Evolutionary conservation across 805 yeast species (phyloP), one percentile per base, ranked within the genome.

Genomic region (Geotrichum ghanense): DNA sequence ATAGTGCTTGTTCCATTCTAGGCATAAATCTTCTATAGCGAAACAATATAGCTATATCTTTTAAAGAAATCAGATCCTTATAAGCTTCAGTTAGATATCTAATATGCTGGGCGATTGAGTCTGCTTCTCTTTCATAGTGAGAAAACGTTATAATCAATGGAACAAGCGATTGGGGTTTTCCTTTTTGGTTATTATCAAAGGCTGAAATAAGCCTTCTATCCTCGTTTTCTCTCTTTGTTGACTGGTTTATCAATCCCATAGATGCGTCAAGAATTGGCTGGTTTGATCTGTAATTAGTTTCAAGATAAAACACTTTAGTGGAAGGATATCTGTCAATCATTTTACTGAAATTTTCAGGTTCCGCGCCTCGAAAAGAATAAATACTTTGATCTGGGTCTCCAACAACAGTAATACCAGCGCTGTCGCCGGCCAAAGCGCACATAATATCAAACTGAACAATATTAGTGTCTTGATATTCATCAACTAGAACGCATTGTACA

Each of bases 331-430:
- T 73, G 48, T 67, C 57, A 37, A 65, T 61, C 84, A 87, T 77
- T 12, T 67, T 66, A 37, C 65, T 64, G 55, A 89, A 85, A 55
- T 84, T 88, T 16, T 69, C 65, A 1, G 81, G 70, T 27, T 78
- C 78, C 0, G 97, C 97, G 56, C 81, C 79, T 50, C 97, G 69
- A 55, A 90, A 90, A 0, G 82, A 87, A 61, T 92, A 90, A 20
- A 90, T 90, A 57, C 95, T 81, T 63, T 90, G 98, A 62, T 92
- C 96, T 0, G 96, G 95, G 59, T 90, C 98, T 1, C 98, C 98
- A 1, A 90, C 97, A 1, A 88, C 80, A 0, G 97, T 85, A 6
- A 90, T 73, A 20, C 53, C 31, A 2, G 40, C 41, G 3, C 26
- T 14, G 9, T 45, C 34, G 17, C 64, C 60, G 0, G 80, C 70